Evolutionary conservation across 495 filamentous ascomycete species (phyloP), one percentile per base, ranked within the genome.

Genomic region (Trichoderma reesei): DNA sequence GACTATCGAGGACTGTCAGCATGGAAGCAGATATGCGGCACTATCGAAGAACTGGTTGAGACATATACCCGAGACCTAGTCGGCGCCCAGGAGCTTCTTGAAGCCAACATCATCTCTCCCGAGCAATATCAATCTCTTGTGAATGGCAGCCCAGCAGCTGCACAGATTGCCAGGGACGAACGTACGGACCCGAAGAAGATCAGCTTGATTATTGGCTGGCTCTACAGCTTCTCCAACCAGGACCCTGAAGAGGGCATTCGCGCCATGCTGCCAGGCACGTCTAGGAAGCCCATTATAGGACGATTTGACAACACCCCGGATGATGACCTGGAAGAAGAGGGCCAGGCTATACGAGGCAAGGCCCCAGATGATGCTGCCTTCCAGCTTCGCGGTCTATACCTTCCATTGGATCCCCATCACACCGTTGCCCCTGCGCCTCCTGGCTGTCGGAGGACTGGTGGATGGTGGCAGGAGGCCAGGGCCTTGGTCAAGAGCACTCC

Each of bases 111-210:
- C 2, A 80, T 96, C 61, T 86, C 81, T 0, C 46, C 79, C 20
- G 72, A 68, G 0, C 92, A 96, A 67, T 75, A 77, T 31, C 72
- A 83, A 0, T 87, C 84, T n/a, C 78, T 96, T 13, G 71, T 48
- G 73, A 9, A 48, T 48, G 5, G 44, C 44, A 41, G 39, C 39
- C n/a, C 13, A 48, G 44, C n/a, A 18, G 16, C 26, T 26, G 26
- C 26, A 26, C 26, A 26, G 26, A 26, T 26, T 26, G 26, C 26
- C 26, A 16, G 6, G n/a, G 44, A 16, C n/a, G 44, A 48, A 48
- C 13, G 7, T 41, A 41, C 7, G 39, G 39, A 41, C 26, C 26
- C 26, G 1, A 26, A 26, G 26, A 26, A 26, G 26, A 26, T 26
- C 26, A 26, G 26, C 26, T 26, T 26, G 26, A 1, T 26, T 26